These are phyloP conservation scores for Akanthomyces uredinophilus DNA, from an alignment of 2,329 filamentous ascomycete species.

Conservation along the genomic window DNA sequence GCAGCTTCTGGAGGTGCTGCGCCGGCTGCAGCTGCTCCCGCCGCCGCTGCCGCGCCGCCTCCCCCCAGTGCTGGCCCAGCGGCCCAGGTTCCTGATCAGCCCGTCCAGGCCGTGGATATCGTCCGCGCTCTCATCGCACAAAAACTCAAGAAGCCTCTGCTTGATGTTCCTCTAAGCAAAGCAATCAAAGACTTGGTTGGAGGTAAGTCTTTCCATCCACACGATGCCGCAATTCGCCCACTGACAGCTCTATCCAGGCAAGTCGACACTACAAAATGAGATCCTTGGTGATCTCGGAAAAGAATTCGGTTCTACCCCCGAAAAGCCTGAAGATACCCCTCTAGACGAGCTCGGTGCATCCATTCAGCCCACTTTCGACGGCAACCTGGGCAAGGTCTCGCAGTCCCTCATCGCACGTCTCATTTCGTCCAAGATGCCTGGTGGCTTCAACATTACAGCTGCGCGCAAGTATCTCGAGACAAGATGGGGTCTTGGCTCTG, in stretches of 20 bases:
- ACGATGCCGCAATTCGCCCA: neutral
- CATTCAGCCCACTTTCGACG: conserved; percentile 98
- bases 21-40: conserved; percentile 49
- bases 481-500: conserved; percentile 80
- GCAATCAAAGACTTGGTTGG: conserved; percentile 98
- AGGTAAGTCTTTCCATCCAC: conserved; percentile 55
- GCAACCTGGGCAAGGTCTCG: conserved; percentile 94
- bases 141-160: conserved; percentile 91
- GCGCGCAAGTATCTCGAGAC: conserved; percentile 94
- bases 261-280: conserved; percentile 97
- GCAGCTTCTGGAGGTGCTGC: conserved; percentile 43
- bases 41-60: conserved; percentile 51
- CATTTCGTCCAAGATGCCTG: conserved; percentile 98
- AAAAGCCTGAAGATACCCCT: conserved; percentile 96
- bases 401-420: conserved; percentile 87
- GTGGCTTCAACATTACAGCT: conserved; percentile 96
- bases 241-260: conserved; percentile 52
- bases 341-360: conserved; percentile 90
- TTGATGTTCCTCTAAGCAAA: conserved; percentile 88
- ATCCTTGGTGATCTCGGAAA: conserved; percentile 97
- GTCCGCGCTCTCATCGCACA: conserved; percentile 86
- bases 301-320: conserved; percentile 95
- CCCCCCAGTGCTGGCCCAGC: conserved; percentile 77
- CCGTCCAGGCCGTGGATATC: conserved; percentile 84
- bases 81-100: conserved; percentile 77